A percentile compares a stretch with the other conserved stretches of the same genome.
phyloP scores from a whole-genome alignment of 345 rosid species.

The Lenwebbia sp. region DNA sequence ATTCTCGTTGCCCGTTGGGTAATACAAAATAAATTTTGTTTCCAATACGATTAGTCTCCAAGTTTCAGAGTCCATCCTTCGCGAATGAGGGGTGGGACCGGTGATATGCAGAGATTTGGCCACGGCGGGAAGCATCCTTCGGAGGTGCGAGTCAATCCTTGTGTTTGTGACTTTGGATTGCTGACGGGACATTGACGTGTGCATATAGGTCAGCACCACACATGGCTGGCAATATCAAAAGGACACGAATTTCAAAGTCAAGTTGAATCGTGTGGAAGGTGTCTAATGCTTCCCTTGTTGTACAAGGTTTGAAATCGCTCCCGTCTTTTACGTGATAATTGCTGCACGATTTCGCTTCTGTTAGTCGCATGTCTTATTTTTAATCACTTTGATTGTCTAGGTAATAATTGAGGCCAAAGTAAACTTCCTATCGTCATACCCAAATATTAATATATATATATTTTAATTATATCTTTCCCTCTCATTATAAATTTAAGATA shows the following conservation, averaged over 20 bases:
- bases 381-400: not conserved
- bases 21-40: too few species aligned
- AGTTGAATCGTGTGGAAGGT: not conserved
- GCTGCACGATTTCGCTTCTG: not conserved
- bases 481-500: not conserved
- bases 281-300: not conserved
- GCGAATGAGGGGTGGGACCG: too few species aligned
- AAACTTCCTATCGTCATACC: not conserved
- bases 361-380: not conserved
- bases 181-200: not conserved
- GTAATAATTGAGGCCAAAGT: not conserved
- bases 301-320: not conserved
- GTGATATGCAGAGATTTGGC: too few species aligned
- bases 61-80: too few species aligned
- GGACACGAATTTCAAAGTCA: not conserved
- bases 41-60: too few species aligned
- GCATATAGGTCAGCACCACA: not conserved
- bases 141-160: too few species aligned
- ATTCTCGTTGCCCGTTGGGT: too few species aligned
- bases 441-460: not conserved
- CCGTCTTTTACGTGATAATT: not conserved
- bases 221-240: not conserved
- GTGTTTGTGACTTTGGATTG: not conserved
- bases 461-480: not conserved
- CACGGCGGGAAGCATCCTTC: not conserved